Conservation (phyloP, 805 yeast genomes). For the Sungouiozyma intestinalis region DNA sequence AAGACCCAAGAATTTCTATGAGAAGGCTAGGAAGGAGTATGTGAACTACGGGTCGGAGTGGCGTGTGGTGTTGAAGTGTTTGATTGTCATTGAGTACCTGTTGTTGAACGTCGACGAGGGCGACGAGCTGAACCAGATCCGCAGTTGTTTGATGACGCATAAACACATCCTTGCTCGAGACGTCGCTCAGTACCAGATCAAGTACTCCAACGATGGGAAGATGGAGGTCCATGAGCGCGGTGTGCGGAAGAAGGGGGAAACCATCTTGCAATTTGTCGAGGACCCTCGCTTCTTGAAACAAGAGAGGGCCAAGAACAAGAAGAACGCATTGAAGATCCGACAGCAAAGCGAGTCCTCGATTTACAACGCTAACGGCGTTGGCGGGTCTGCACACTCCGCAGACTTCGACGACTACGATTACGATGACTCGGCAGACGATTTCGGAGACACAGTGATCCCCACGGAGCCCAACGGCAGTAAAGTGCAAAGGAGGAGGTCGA, state of each 20-base stretch:
- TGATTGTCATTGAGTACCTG: slow-evolving; percentile 28
- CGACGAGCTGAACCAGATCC: slow-evolving; percentile 25
- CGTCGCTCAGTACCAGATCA: slow-evolving; percentile 22
- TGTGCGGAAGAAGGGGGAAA: slow-evolving; percentile 28
- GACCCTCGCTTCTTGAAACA: slow-evolving; percentile 23
- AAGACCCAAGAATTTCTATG: slow-evolving; percentile 28
- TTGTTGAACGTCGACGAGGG: slow-evolving; percentile 27
- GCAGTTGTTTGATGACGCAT: slow-evolving; percentile 25
- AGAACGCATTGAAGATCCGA: slow-evolving; percentile 24
- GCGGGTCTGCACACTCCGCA: slow-evolving; percentile 10
- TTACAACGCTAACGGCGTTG: slow-evolving; percentile 17
- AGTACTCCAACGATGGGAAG: slow-evolving; percentile 28
- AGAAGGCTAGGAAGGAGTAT: slow-evolving; percentile 31
- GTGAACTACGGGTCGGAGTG: slow-evolving; percentile 33
- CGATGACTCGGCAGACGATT: slow-evolving; percentile 10
- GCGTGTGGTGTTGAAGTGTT: slow-evolving; percentile 32
- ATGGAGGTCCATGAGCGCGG: slow-evolving; percentile 31
- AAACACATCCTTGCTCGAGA: slow-evolving; percentile 25
- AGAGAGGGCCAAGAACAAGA: slow-evolving; percentile 22
- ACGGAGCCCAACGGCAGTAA: background rate
- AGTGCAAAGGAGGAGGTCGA: slow-evolving; percentile 16
- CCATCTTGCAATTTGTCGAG: slow-evolving; percentile 20
- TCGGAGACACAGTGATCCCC: background rate
- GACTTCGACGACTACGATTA: slow-evolving; percentile 15
- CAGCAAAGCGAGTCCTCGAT: slow-evolving; percentile 15